Base-by-base conservation (phyloP, 1,284 basidiomycete genomes). In the Gomphus sp. region DNA sequence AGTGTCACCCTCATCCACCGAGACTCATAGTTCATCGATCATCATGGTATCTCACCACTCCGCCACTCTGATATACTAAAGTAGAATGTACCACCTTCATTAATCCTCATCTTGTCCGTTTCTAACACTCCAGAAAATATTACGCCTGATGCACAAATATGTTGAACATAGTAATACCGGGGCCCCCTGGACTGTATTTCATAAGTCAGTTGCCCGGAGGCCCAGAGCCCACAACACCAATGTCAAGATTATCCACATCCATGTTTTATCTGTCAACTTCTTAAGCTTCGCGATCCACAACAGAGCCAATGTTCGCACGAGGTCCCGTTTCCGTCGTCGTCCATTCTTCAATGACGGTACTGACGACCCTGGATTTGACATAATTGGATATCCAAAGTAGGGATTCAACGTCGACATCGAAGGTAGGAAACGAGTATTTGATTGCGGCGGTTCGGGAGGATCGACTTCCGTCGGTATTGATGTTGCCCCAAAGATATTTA, bases 371-470 rank as follows among this genome's bases (percentile, higher is more conserved):
- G 50, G 72, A 66, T 56, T 72, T 10, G 64, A 56, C n/a, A 66
- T 71, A 52, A 76, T 71, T 0, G 91, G 89, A 69, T 93, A 93
- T n/a, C 91, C 91, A 65, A 84, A 93, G 72, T 87, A 92, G 0
- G 91, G 91, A 64, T 92, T 93, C 54, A 81, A 70, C 43, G 73
- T 65, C 31, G 87, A 88, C 28, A 78, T 61, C 12, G 48, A 53
- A 12, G 51, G 51, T 25, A 53, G 31, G 34, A 54, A 54, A 12
- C 79, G 14, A 61, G 9, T 60, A 51, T 62, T 48, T 59, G 60
- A 25, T 16, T 18, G 43, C 25, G 55, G n/a, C 7, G n/a, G 43
- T 41, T 53, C 34, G 11, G 54, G 25, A 45, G 3, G 41, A 14
- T 55, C 44, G 16, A 12, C 45, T 34, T 34, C 8, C 31, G 16